Evolutionary conservation across 805 yeast species (phyloP).

Genomic region (Lipomyces kockii): DNA sequence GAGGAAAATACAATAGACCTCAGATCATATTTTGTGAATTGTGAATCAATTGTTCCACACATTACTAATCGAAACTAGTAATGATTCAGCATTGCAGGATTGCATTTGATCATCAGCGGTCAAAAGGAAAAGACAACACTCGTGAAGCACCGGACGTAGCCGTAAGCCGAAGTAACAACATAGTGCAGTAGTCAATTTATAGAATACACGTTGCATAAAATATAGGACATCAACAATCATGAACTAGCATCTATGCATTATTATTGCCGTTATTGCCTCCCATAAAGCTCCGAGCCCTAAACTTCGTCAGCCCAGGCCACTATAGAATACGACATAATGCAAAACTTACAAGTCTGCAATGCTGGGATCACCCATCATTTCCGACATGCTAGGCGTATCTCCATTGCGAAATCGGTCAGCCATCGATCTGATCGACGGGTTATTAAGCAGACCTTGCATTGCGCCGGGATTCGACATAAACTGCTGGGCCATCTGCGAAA

Average conservation of each 20-base stretch:
- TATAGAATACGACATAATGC: not conserved
- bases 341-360: slow-evolving; percentile 29
- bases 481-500: slow-evolving; percentile 85
- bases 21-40: slow-evolving; percentile 3
- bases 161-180: not conserved
- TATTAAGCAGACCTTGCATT: slow-evolving; percentile 70
- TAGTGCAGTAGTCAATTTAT: not conserved
- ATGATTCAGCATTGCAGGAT: slow-evolving; percentile 35
- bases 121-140: not conserved
- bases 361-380: slow-evolving; percentile 75
- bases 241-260: not conserved
- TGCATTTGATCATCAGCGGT: slow-evolving; percentile 29
- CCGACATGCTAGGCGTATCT: slow-evolving; percentile 64
- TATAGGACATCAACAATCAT: not conserved
- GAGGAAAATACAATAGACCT: not conserved
- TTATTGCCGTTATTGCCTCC: slow-evolving; percentile 23
- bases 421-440: slow-evolving; percentile 83
- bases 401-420: slow-evolving; percentile 69
- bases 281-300: slow-evolving; percentile 32
- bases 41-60: slow-evolving; percentile 31
- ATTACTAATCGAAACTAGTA: slow-evolving; percentile 20
- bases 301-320: not conserved
- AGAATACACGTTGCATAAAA: not conserved
- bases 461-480: slow-evolving; percentile 87
- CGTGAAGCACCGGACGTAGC: not conserved